Evolutionary conservation across 805 yeast species (phyloP).

Genomic region (Kodamaea restingae): DNA sequence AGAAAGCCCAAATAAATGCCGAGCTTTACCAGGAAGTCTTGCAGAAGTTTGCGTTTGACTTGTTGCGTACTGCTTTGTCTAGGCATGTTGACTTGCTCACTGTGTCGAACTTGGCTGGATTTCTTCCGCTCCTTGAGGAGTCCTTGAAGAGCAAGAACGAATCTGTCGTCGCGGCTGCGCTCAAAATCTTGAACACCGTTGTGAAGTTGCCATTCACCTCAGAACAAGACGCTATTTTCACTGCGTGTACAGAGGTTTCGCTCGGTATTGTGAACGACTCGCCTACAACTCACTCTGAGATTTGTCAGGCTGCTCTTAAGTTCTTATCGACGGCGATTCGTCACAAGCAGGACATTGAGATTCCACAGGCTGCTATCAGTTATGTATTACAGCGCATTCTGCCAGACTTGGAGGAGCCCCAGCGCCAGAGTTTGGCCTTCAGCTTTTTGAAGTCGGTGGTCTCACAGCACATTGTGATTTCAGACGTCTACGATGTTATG

Average conservation of each 20-base stretch:
- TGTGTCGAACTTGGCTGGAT: slow-evolving; percentile 60
- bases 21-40: slow-evolving; percentile 56
- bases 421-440: slow-evolving; percentile 82
- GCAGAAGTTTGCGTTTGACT: slow-evolving; percentile 73
- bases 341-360: slow-evolving; percentile 57
- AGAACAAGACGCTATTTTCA: slow-evolving; percentile 50
- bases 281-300: slow-evolving; percentile 71
- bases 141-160: slow-evolving; percentile 68
- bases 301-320: slow-evolving; percentile 76
- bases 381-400: slow-evolving; percentile 67
- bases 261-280: slow-evolving; percentile 65
- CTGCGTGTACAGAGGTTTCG: slow-evolving; percentile 56
- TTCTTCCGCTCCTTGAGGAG: slow-evolving; percentile 65
- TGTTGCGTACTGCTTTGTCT: slow-evolving; percentile 66
- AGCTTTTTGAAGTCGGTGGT: slow-evolving; percentile 78
- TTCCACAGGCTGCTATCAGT: slow-evolving; percentile 69
- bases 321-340: slow-evolving; percentile 70
- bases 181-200: slow-evolving; percentile 57
- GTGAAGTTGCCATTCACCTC: slow-evolving; percentile 60
- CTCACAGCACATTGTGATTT: slow-evolving; percentile 65
- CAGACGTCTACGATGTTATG: slow-evolving; percentile 89
- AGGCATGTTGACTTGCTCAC: slow-evolving; percentile 58
- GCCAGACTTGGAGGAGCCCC: slow-evolving; percentile 90
- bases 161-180: slow-evolving; percentile 64
- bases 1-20: slow-evolving; percentile 50